Conservation (phyloP, 805 yeast species). For the Candida chilensis region DNA sequence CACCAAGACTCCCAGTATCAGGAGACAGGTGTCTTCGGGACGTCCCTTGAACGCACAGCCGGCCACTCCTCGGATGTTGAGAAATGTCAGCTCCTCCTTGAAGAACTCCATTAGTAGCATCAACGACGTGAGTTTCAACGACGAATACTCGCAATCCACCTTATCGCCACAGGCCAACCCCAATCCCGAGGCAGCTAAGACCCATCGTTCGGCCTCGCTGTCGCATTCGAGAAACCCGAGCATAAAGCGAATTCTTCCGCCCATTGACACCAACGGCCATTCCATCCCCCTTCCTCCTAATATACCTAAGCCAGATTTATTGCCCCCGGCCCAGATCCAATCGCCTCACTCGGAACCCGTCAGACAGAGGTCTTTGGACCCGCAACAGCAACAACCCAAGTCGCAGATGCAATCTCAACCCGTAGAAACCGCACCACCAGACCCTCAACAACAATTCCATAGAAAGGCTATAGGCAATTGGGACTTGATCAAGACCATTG, state of each 20-base stretch:
- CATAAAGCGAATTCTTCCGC: not conserved
- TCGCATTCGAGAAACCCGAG: not conserved
- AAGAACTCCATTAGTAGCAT: slow-evolving; percentile 3
- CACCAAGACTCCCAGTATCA: not conserved
- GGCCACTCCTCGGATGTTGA: slow-evolving; percentile 18
- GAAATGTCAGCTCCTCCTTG: slow-evolving; percentile 9
- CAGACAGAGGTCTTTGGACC: not conserved
- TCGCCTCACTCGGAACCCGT: not conserved
- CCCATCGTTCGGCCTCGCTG: not conserved
- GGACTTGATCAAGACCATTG: slow-evolving; percentile 91
- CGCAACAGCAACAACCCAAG: too few species aligned
- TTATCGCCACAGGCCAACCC: slow-evolving; percentile 1
- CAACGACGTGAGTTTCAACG: not conserved
- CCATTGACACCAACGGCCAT: not conserved
- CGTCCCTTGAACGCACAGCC: slow-evolving; percentile 4
- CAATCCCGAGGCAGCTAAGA: too few species aligned
- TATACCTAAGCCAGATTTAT: too few species aligned
- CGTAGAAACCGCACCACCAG: not conserved
- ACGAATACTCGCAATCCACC: slow-evolving; percentile 1
- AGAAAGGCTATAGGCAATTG: slow-evolving; percentile 92
- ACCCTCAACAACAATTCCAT: slow-evolving; percentile 45
- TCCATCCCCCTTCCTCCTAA: not conserved
- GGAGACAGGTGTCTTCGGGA: not conserved
- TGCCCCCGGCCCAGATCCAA: not conserved
- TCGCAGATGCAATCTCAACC: not conserved